Evolutionary conservation across 768 basidiomycete genomes (phyloP).

Genomic region (Xerocomellus chrysenteron): DNA sequence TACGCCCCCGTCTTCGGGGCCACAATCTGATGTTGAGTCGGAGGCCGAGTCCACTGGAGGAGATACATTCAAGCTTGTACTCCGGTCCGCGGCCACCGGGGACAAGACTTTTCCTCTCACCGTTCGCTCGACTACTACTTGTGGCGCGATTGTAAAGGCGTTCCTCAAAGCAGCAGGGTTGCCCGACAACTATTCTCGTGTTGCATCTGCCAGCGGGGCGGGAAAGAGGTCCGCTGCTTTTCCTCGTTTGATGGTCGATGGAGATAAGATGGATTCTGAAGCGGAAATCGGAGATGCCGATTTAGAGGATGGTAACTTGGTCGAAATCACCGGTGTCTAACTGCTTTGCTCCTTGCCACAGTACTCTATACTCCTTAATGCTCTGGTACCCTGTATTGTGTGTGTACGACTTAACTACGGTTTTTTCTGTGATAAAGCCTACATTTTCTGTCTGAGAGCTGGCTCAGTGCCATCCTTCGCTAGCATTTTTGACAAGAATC

Average conservation of each 20-base stretch:
- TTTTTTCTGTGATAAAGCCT: background rate
- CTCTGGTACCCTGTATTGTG: slow-evolving; percentile 5
- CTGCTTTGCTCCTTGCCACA: background rate
- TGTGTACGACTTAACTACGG: background rate
- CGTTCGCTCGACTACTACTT: slow-evolving; percentile 74
- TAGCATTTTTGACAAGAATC: slow-evolving; percentile 80
- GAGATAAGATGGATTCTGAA: slow-evolving; percentile 63
- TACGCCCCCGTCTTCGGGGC: slow-evolving; percentile 17
- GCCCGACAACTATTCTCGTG: slow-evolving; percentile 48
- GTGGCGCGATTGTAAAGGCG: slow-evolving; percentile 71
- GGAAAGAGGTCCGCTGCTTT: slow-evolving; percentile 24
- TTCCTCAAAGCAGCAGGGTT: slow-evolving; percentile 71
- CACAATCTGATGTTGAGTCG: slow-evolving; percentile 27
- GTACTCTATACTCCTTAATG: slow-evolving; percentile 16
- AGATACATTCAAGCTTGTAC: slow-evolving; percentile 61
- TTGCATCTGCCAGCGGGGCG: slow-evolving; percentile 36
- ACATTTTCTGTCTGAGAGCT: background rate
- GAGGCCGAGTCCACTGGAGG: slow-evolving; percentile 38
- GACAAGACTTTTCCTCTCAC: slow-evolving; percentile 59
- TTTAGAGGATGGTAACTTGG: slow-evolving; percentile 76
- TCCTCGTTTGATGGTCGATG: slow-evolving; percentile 58
- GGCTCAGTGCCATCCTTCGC: slow-evolving; percentile 43
- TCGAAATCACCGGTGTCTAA: slow-evolving; percentile 67
- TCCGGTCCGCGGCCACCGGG: slow-evolving; percentile 54
- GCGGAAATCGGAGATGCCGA: slow-evolving; percentile 64